phyloP scores from a whole-genome alignment of 2,329 filamentous ascomycete genomes.

The Neonectria ditissima region DNA sequence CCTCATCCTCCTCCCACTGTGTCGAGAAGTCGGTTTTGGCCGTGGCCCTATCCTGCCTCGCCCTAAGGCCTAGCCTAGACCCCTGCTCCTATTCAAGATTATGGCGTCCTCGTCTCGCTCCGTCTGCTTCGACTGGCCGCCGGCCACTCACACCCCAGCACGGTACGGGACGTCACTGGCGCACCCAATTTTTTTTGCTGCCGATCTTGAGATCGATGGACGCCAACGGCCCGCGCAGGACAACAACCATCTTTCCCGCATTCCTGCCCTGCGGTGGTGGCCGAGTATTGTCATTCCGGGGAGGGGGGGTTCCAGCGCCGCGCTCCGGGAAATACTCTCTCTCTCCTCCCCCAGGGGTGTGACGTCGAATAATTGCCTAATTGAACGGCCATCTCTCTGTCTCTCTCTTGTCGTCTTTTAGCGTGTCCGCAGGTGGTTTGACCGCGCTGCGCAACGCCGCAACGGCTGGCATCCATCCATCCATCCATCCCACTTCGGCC shows the following conservation, averaged over 20 bases:
- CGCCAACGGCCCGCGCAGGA: slow-evolving; percentile 42
- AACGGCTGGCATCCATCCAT: slow-evolving; percentile 7
- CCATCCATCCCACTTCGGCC: slow-evolving; percentile 27
- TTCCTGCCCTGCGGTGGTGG: slow-evolving; percentile 23
- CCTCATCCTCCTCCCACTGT: too few species aligned
- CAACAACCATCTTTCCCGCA: slow-evolving; percentile 30
- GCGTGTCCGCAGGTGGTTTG: slow-evolving; percentile 6
- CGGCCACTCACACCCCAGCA: slow-evolving; percentile 39
- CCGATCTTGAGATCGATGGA: slow-evolving; percentile 45
- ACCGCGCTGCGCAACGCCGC: background rate
- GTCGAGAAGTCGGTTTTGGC: slow-evolving; percentile 2
- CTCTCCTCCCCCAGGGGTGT: too few species aligned
- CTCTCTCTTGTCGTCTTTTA: background rate
- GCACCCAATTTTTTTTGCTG: slow-evolving; percentile 41
- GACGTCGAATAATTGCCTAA: background rate
- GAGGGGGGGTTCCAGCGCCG: too few species aligned
- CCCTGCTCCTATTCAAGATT: slow-evolving; percentile 33
- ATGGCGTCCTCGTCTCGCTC: slow-evolving; percentile 32
- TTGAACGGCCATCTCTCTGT: background rate
- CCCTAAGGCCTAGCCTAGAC: slow-evolving; percentile 12
- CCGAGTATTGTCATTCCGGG: slow-evolving; percentile 4
- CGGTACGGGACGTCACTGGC: slow-evolving; percentile 42
- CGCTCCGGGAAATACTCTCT: background rate
- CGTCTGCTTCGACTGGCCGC: slow-evolving; percentile 13
- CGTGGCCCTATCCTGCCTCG: slow-evolving; percentile 24